Base-by-base conservation (phyloP, 108 stramenopile genomes). In the Pinguiococcus pyrenoidosus region DNA sequence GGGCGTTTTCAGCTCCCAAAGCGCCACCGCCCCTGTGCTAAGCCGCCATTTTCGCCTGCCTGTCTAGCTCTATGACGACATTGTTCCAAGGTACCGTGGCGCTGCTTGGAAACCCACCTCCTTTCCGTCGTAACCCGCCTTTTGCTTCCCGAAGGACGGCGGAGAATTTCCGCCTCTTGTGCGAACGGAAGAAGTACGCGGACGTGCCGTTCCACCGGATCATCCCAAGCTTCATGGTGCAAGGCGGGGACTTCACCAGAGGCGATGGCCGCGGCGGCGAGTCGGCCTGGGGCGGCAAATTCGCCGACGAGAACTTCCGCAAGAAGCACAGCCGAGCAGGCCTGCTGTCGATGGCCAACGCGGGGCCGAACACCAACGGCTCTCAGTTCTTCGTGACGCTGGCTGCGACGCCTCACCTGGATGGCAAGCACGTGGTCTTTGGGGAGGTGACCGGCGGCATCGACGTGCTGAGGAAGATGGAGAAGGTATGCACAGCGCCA, bases 401-500 rank as follows among this genome's bases (percentile, higher is more conserved):
- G 14, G 73, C 47, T 36, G 77, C 49, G 24, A 59, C 75, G 5
- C 74, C 83, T 5, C 77, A 84, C 51, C 87, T 89, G 52, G 85
- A 95, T 67, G 89, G 85, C 17, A 89, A 89, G 63, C 87, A 89
- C 56, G 83, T 87, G 2, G 63, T 95, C n/a, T 95, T 95, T 65
- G 92, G 92, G 1, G 64, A 77, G 47, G 68, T 88, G 5, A 56
- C 82, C 4, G 77, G 66, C 16, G 91, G 94, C 5, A 66, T 74
- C 24, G 78, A 74, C 3, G 77, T 87, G 0, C 44, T 95, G 43
- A 44, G 73, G 47, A 64, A 62, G 21, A 50, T 90, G 13, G 87
- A 92, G 47, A 29, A 40, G 13, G 59, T 72, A 3, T 63, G 69
- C 32, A 46, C n/a, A n/a, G n/a, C n/a, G n/a, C n/a, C n/a, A n/a